Conservation (phyloP, 495 filamentous ascomycete species). For the Mycothermus thermophilus region DNA sequence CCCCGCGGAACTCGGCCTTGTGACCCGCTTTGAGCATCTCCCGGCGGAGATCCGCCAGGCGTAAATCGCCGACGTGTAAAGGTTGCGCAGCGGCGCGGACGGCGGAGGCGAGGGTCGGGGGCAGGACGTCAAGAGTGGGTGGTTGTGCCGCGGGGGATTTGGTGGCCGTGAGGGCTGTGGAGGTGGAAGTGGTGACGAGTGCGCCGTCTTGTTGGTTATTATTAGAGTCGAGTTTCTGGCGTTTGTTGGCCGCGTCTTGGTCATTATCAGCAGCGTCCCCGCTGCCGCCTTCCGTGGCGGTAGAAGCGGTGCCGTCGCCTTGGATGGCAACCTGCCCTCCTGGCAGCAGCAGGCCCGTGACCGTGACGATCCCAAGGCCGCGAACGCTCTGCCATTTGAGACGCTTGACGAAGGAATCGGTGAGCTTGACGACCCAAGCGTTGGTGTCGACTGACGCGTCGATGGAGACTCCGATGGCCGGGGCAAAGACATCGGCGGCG, state of each 20-base stretch:
- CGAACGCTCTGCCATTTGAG: conserved; percentile 91
- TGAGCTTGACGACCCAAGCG: conserved; percentile 87
- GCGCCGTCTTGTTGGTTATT: conserved; percentile 1
- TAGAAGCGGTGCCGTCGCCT: conserved; percentile 39
- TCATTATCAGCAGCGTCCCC: conserved; percentile 18
- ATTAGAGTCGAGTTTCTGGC: conserved; percentile 14
- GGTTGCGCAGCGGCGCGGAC: conserved; percentile 69
- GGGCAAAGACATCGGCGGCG: conserved; percentile 60
- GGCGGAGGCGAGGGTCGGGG: conserved; percentile 60
- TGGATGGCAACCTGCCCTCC: conserved; percentile 40
- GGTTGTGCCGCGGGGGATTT: conserved; percentile 6
- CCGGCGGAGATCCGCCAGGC: conserved; percentile 75
- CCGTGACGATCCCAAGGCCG: conserved; percentile 73
- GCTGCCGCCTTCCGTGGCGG: too few species aligned
- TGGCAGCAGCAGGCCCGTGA: conserved; percentile 50
- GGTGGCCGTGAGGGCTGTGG: neutral
- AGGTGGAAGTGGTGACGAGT: neutral
- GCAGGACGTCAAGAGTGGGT: conserved; percentile 66
- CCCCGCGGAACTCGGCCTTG: conserved; percentile 82
- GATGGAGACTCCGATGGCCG: conserved; percentile 51
- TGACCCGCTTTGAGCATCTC: conserved; percentile 72
- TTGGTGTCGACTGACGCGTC: conserved; percentile 96
- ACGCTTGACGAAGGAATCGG: conserved; percentile 62
- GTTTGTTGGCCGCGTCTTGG: conserved; percentile 15
- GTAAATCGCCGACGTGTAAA: conserved; percentile 85